Base-by-base conservation (phyloP, 345 rosid species). In the Eucalyptus shirleyi region DNA sequence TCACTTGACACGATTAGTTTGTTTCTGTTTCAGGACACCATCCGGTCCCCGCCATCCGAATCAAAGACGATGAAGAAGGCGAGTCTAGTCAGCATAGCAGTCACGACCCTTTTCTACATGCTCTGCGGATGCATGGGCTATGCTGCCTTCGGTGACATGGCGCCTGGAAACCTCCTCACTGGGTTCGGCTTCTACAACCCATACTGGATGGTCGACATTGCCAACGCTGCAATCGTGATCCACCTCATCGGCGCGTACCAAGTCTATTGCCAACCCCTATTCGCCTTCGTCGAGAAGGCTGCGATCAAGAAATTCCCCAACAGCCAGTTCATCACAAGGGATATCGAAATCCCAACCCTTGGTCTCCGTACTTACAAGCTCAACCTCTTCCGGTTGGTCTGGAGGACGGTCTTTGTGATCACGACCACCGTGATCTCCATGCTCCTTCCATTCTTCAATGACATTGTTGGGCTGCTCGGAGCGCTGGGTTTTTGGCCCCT, bases 401-500 rank as follows among this genome's bases (percentile, higher is more conserved):
- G 93, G 94, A 92, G 98, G 87, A 91, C 96, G 9, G 16, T 81
- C 9, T 96, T 94, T 67, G 98, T 96, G 86, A 86, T 96, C 56
- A 15, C 87, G 7, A 95, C 98, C 53, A 95, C 97, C 1, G 90
- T 94, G 87, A 94, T 95, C 56, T 95, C 98, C 13, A 96, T 96
- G 97, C 87, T 95, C 17, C 95, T 96, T 87, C 98, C 98, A 2
- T 96, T 96, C 90, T 96, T 96, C 87, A 95, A 95, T 56, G 97
- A 96, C 50, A 92, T 96, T 9, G 96, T 94, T 4, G 98, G 98
- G 69, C 89, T 96, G 88, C 93, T 96, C 9, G 97, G 98, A 10
- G 98, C 98, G 2, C 86, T 96, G 62, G 98, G 98, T 62, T 96
- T 95, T 89, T 96, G 96, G 97, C 98, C 98, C 8, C 88, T 96